Base-by-base conservation (phyloP, 106 monocot species). In the Phalaenopsis aphrodite region DNA sequence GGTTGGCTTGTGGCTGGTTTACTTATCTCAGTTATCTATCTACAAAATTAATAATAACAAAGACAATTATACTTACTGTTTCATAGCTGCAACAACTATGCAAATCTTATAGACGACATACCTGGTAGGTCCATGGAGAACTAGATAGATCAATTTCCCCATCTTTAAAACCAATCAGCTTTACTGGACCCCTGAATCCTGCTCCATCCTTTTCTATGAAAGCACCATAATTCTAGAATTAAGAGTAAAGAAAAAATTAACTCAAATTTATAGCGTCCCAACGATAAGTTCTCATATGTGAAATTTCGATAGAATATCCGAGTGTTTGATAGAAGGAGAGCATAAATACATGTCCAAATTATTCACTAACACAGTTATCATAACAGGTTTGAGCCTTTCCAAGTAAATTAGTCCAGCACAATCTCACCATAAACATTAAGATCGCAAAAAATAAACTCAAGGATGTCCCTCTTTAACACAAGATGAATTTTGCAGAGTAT, bases 151-250 rank as follows among this genome's bases (percentile, higher is more conserved):
- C 87, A 52, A 88, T 78, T 67, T 91, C 88, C 41, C 89, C 88
- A 82, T 78, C 58, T 90, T 85, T 88, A 23, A 96, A 78, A 57
- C 91, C 96, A 83, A 79, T 79, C 38, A 96, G 75, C 72, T 86
- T 93, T 56, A 96, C 82, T 78, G 80, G 73, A 3, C 96, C 96
- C 85, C 65, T 91, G 52, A 96, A 81, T 67, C 96, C 96, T 69
- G 96, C 96, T 83, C 96, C 96, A 87, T 96, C 96, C 76, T 92
- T 96, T 86, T 96, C 96, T 79, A 96, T 81, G 82, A 96, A 96
- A 78, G 93, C 96, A 80, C 96, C 96, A 86, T 93, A 96, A 65
- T 96, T 96, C 96, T 96, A 56, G 76, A 81, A 77, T 47, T 21
- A 78, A 79, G 12, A 72, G 39, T 55, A 76, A 76, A 30, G 8